These are phyloP conservation scores for Ramalina intermedia DNA, from an alignment of 495 filamentous ascomycete genomes.

Conservation along the genomic window DNA sequence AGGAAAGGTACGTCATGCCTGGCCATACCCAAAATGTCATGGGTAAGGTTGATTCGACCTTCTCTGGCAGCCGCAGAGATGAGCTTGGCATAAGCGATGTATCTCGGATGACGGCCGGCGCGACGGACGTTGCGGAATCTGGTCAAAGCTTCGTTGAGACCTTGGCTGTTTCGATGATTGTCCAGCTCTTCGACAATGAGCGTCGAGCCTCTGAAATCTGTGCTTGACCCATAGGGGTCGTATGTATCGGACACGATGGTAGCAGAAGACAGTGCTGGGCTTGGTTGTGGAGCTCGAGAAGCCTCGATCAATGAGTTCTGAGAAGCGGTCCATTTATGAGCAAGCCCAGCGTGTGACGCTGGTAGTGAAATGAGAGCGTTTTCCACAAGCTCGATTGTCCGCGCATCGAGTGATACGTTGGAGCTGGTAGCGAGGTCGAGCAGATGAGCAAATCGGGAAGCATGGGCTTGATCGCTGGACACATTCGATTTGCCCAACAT, in stretches of 20 bases:
- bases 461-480: constrained; percentile 37
- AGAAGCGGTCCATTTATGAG: constrained; percentile 42
- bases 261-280: constrained; percentile 19
- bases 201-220: constrained; percentile 82
- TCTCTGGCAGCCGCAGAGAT: constrained; percentile 80
- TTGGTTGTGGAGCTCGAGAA: constrained; percentile 17
- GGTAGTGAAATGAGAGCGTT: constrained; percentile 39
- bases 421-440: constrained; percentile 38
- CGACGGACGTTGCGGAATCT: constrained; percentile 88
- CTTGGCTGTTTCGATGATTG: constrained; percentile 47
- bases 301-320: constrained; percentile 25
- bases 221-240: constrained; percentile 79
- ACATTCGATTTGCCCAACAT: constrained; percentile 36
- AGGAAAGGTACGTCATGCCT: constrained; percentile 73
- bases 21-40: constrained; percentile 79
- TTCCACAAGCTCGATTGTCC: constrained; percentile 39
- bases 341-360: constrained; percentile 39
- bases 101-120: constrained; percentile 77
- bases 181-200: constrained; percentile 82
- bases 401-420: constrained; percentile 33
- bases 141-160: constrained; percentile 64
- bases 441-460: constrained; percentile 46
- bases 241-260: constrained; percentile 57
- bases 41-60: constrained; percentile 59
- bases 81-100: constrained; percentile 90